phyloP scores from a whole-genome alignment of 371 early-diverging fungal species.

The Lichtheimia hyalospora region DNA sequence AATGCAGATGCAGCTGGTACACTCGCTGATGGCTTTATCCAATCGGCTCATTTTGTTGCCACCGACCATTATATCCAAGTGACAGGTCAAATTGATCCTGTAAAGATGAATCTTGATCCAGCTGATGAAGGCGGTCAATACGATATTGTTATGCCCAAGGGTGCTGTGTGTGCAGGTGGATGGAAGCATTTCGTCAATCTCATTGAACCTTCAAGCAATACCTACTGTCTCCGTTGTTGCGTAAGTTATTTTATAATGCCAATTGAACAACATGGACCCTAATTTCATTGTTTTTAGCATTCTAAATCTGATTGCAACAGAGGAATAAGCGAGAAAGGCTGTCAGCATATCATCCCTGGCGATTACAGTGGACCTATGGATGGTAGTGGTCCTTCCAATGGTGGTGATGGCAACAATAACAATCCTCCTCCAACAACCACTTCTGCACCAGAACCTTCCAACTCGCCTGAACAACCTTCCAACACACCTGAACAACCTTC shows the following conservation, averaged over 20 bases:
- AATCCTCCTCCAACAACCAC: no score
- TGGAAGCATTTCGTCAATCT: conserved; percentile 52
- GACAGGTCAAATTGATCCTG: conserved; percentile 52
- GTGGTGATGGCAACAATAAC: no score
- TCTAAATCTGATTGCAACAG: conserved; percentile 22
- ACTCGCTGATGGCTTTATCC: conserved; percentile 44
- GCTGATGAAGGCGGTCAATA: conserved; percentile 50
- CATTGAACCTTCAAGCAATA: conserved; percentile 45
- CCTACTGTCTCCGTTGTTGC: conserved; percentile 60
- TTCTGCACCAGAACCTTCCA: no score
- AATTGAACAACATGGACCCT: not conserved
- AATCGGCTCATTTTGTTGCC: conserved; percentile 42
- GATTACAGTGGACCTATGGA: conserved; percentile 36
- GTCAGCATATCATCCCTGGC: conserved; percentile 37
- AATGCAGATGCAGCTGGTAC: conserved; percentile 34
- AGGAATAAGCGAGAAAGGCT: conserved; percentile 39
- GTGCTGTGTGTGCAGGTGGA: conserved; percentile 42
- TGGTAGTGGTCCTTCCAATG: not conserved
- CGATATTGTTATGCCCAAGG: conserved; percentile 47
- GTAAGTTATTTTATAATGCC: conserved; percentile 20
- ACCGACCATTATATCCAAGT: conserved; percentile 52
- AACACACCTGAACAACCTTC: no score
- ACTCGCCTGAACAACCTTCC: no score
- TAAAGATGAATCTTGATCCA: conserved; percentile 31
- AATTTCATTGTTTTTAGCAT: conserved; percentile 12